These are phyloP conservation scores for Neonothopanus nambi DNA, from an alignment of 1,284 basidiomycete genomes.

Conservation along the genomic window DNA sequence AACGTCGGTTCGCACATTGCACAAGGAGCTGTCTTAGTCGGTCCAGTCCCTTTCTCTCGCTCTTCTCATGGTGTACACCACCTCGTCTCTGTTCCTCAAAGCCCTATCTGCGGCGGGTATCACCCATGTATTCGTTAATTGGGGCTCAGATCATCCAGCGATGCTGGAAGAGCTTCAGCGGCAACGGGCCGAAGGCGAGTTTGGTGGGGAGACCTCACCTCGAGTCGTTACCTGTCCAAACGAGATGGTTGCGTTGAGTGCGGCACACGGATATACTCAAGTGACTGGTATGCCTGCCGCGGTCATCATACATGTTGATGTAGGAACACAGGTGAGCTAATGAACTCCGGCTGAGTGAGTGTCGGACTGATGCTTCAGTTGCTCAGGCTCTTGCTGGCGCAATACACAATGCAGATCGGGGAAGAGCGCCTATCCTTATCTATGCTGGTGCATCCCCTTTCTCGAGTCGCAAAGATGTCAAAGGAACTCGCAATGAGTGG, in stretches of 20 bases:
- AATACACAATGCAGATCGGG: conserved; percentile 67
- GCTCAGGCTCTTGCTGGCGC: conserved; percentile 71
- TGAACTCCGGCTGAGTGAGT: background rate
- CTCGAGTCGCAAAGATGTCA: conserved; percentile 52
- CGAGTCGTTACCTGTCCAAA: conserved; percentile 68
- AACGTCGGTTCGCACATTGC: too few species aligned
- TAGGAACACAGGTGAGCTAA: conserved; percentile 60
- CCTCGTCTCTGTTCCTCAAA: conserved; percentile 59
- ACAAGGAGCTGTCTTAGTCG: too few species aligned
- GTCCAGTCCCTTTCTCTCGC: too few species aligned
- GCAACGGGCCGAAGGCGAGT: conserved; percentile 41
- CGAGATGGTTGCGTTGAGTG: conserved; percentile 74
- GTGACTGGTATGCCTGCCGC: conserved; percentile 65
- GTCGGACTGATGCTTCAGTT: background rate
- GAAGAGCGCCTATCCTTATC: conserved; percentile 64
- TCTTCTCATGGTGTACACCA: conserved; percentile 36
- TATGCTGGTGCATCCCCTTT: conserved; percentile 71
- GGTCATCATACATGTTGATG: conserved; percentile 73
- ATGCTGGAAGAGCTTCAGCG: conserved; percentile 66
- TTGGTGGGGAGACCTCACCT: conserved; percentile 37
- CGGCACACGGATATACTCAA: conserved; percentile 71
- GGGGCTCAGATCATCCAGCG: conserved; percentile 74
- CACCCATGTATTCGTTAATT: conserved; percentile 73
- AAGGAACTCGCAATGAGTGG: conserved; percentile 70
- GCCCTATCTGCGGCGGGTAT: conserved; percentile 60